Percentiles rank a stretch among this genome's conserved stretches.
These are phyloP conservation scores for Apiotrichum porosum DNA, from an alignment of 1,284 basidiomycete species.

Conservation along the genomic window DNA sequence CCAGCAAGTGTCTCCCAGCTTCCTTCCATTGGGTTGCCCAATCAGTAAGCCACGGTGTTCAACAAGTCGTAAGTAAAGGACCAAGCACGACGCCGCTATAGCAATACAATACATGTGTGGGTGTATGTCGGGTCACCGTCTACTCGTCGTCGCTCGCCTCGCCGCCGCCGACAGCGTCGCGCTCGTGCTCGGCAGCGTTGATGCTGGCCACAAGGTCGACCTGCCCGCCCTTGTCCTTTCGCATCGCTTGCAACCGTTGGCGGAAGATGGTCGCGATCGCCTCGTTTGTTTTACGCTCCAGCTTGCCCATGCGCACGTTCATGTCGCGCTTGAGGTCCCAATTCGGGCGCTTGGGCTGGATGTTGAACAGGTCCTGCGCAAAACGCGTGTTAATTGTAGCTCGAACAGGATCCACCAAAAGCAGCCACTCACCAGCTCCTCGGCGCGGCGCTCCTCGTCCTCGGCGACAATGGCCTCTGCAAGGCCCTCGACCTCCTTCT, in stretches of 20 bases:
- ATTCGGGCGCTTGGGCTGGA: constrained; percentile 91
- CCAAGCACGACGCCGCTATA: no score
- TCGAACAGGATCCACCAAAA: not conserved
- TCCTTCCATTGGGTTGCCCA: no score
- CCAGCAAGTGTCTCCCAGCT: no score
- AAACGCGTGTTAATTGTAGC: not conserved
- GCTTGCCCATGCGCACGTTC: constrained; percentile 77
- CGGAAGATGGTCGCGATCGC: constrained; percentile 81
- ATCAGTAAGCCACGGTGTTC: no score
- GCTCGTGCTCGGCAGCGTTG: constrained; percentile 42
- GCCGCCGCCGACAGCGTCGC: constrained; percentile 22
- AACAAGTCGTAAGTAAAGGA: no score
- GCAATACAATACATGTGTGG: constrained; percentile 3
- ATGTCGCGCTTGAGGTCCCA: constrained; percentile 97
- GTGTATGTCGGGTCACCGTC: not conserved
- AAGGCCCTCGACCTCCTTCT: constrained; percentile 75
- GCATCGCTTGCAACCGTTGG: constrained; percentile 44
- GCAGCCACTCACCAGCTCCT: constrained; percentile 70
- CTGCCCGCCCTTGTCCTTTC: constrained; percentile 32
- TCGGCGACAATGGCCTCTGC: constrained; percentile 77
- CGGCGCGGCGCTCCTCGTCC: constrained; percentile 73
- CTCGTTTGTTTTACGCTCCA: constrained; percentile 87
- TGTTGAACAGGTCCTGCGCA: constrained; percentile 83
- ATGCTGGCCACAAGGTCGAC: constrained; percentile 47
- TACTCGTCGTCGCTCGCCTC: constrained; percentile 29